A percentile compares a stretch with the other conserved stretches of the same genome.
These are phyloP conservation scores for Myxozyma neglecta DNA, from an alignment of 805 yeast species.

Conservation along the genomic window DNA sequence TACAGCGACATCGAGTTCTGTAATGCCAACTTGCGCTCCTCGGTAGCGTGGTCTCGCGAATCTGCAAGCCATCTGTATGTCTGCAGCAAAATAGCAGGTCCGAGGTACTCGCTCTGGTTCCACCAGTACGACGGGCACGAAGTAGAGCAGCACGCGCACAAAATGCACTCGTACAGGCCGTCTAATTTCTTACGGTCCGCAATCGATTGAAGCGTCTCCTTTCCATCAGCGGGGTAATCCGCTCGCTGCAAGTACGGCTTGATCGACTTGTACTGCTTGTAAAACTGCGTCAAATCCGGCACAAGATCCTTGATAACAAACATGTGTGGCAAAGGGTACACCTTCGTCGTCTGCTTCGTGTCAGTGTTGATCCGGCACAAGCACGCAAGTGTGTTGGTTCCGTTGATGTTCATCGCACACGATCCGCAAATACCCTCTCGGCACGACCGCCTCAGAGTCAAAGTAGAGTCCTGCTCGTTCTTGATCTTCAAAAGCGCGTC, in stretches of 20 bases:
- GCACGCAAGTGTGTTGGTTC: constrained; percentile 95
- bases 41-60: constrained; percentile 89
- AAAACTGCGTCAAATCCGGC: constrained; percentile 95
- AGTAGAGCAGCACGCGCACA: constrained; percentile 98
- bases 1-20: constrained; percentile 96
- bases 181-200: constrained; percentile 95
- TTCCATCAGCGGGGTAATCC: constrained; percentile 79
- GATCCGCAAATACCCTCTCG: constrained; percentile 99
- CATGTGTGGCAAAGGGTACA: constrained; percentile 98
- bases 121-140: constrained; percentile 99
- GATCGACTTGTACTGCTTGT: constrained; percentile 97
- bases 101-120: constrained; percentile 98
- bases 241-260: constrained; percentile 93
- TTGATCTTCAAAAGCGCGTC: constrained; percentile 94
- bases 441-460: constrained; percentile 96
- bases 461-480: constrained; percentile 92
- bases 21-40: constrained; percentile 78
- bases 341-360: constrained; percentile 69
- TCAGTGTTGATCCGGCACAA: constrained; percentile 89
- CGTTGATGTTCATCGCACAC: constrained; percentile 99
- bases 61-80: constrained; percentile 99
- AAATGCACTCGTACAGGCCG: constrained; percentile 94
- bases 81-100: constrained; percentile 99
- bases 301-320: constrained; percentile 95
- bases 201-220: constrained; percentile 85